Evolutionary conservation across 2,329 filamentous ascomycete species (phyloP).

Genomic region (Thelonectria rubi): DNA sequence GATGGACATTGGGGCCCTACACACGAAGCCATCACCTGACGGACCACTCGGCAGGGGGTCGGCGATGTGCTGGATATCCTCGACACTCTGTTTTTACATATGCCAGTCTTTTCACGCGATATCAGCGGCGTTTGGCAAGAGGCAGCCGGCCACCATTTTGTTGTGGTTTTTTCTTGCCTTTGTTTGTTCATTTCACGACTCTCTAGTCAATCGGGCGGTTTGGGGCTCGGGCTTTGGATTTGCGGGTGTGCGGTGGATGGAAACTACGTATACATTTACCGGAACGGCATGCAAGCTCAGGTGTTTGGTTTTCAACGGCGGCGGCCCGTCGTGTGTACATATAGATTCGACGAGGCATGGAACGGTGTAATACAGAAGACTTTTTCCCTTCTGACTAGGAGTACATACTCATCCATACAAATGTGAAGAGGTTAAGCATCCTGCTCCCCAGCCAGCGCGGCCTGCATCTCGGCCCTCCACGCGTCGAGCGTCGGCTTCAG

Average conservation of each 20-base stretch:
- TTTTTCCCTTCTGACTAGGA: constrained; percentile 26
- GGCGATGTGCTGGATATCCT: constrained; percentile 30
- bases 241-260: constrained; percentile 25
- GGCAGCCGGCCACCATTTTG: constrained; percentile 19
- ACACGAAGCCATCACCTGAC: constrained; percentile 23
- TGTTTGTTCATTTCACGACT: constrained; percentile 21
- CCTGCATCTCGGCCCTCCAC: constrained; percentile 33
- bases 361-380: constrained; percentile 36
- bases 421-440: constrained; percentile 29
- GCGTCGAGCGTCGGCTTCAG: constrained; percentile 35
- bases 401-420: constrained; percentile 5
- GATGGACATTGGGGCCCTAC: constrained; percentile 15
- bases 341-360: constrained; percentile 32
- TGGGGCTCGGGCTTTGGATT: constrained; percentile 12
- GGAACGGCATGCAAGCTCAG: constrained; percentile 23
- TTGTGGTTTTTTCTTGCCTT: constrained; percentile 18
- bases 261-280: constrained; percentile 22
- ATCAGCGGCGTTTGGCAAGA: constrained; percentile 34
- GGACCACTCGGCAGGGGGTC: constrained; percentile 26
- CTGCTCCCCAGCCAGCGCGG: background rate
- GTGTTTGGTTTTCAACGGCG: constrained; percentile 26
- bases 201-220: constrained; percentile 6
- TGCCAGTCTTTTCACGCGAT: constrained; percentile 24
- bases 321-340: constrained; percentile 31
- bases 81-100: constrained; percentile 24